Conservation (phyloP, 106 monocot species). For the Amphibolis antarctica region DNA sequence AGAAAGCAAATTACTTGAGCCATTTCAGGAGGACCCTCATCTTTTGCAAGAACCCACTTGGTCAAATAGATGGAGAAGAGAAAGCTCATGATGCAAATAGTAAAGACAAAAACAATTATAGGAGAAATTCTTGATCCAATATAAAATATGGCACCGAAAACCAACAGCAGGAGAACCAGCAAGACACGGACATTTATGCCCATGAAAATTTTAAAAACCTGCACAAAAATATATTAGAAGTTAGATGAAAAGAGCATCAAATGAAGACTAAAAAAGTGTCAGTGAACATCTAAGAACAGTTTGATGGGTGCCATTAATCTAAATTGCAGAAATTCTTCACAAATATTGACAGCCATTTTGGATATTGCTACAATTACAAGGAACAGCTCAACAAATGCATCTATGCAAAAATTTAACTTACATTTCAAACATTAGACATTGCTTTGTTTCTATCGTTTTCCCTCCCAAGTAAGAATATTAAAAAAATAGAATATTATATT, state of each 20-base stretch:
- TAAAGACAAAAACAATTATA: constrained; percentile 81
- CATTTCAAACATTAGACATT: too few species aligned
- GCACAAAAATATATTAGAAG: too few species aligned
- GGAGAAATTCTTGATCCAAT: constrained; percentile 82
- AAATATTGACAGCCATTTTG: too few species aligned
- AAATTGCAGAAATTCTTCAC: too few species aligned
- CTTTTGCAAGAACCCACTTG: constrained; percentile 98
- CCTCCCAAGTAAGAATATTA: too few species aligned
- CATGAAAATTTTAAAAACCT: constrained; percentile 66
- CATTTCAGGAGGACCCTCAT: constrained; percentile 99
- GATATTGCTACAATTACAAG: too few species aligned
- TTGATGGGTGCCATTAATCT: not conserved
- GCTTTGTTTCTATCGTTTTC: too few species aligned
- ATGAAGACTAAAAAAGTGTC: too few species aligned
- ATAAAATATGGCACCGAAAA: constrained; percentile 59
- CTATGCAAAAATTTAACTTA: too few species aligned
- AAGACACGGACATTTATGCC: constrained; percentile 72
- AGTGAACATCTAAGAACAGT: not conserved
- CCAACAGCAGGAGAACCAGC: constrained; percentile 48
- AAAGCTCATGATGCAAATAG: constrained; percentile 69
- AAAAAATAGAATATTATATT: too few species aligned
- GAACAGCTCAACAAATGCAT: too few species aligned
- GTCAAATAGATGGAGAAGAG: constrained; percentile 76
- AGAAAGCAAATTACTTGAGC: constrained; percentile 43
- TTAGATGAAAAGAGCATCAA: too few species aligned